Evolutionary conservation across 768 basidiomycete species (phyloP).

Genomic region (Russula olivacea): DNA sequence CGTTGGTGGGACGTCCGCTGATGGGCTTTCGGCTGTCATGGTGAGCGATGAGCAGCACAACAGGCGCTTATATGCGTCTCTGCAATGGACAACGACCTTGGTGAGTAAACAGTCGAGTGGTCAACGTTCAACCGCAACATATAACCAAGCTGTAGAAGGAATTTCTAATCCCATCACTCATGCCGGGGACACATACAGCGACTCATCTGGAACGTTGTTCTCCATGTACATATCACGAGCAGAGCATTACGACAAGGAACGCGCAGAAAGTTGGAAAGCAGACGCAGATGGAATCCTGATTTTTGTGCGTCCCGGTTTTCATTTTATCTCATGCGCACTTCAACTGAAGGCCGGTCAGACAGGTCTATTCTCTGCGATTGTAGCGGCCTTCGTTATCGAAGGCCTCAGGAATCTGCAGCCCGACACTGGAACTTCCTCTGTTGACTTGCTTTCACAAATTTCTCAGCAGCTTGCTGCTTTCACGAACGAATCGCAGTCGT

Average conservation of each 20-base stretch:
- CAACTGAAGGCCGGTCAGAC: not conserved
- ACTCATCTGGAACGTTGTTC: not conserved
- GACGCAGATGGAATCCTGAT: not conserved
- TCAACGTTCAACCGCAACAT: not conserved
- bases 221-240: not conserved
- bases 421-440: not conserved
- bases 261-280: not conserved
- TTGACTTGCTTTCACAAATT: not conserved
- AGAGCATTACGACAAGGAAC: not conserved
- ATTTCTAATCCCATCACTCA: not conserved
- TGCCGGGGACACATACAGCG: not conserved
- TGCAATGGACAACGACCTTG: not conserved
- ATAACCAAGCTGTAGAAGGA: not conserved
- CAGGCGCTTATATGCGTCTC: not conserved
- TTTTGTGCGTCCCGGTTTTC: not conserved
- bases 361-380: not conserved
- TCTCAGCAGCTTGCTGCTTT: not conserved
- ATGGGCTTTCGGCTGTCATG: conserved; percentile 9
- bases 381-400: not conserved
- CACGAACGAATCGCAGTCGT: not conserved
- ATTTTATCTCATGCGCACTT: not conserved
- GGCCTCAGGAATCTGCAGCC: not conserved
- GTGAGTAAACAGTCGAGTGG: not conserved
- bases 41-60: not conserved
- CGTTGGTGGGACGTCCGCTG: conserved; percentile 7